Conservation (phyloP, 306 rosid species). For the Lupinus albus region DNA sequence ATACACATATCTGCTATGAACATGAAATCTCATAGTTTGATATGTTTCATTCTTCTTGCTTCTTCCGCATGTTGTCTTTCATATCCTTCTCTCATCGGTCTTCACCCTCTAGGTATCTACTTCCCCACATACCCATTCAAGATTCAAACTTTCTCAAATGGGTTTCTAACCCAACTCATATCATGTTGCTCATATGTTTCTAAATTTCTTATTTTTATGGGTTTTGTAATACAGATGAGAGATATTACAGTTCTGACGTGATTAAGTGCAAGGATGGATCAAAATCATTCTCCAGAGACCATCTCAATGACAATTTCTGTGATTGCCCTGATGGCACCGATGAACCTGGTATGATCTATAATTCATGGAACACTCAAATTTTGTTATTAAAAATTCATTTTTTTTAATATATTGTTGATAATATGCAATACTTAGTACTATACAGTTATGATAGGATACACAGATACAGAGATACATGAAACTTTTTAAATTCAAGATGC, state of each 20-base stretch:
- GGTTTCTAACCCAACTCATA: slow-evolving; percentile 13
- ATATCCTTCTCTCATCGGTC: slow-evolving; percentile 55
- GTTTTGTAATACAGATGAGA: slow-evolving; percentile 68
- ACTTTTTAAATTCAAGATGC: too few species aligned
- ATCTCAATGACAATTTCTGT: slow-evolving; percentile 81
- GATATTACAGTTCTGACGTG: slow-evolving; percentile 56
- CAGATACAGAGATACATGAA: too few species aligned
- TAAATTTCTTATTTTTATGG: not conserved
- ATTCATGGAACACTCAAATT: not conserved
- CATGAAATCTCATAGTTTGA: slow-evolving; percentile 37
- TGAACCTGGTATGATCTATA: slow-evolving; percentile 67
- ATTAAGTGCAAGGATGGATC: slow-evolving; percentile 79
- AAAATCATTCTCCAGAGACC: slow-evolving; percentile 68
- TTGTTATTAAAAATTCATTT: not conserved
- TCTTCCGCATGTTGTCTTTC: slow-evolving; percentile 42
- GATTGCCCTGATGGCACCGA: slow-evolving; percentile 91
- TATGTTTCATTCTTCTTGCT: slow-evolving; percentile 46
- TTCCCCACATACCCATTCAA: slow-evolving; percentile 15
- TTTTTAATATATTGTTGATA: not conserved
- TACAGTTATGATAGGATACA: too few species aligned
- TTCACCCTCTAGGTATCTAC: slow-evolving; percentile 73
- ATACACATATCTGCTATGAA: not conserved
- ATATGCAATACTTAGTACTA: too few species aligned
- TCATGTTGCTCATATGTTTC: slow-evolving; percentile 15
- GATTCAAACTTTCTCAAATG: slow-evolving; percentile 25